Conservation (phyloP, 1,284 basidiomycete species). For the Cutaneotrichosporon cavernicola region DNA sequence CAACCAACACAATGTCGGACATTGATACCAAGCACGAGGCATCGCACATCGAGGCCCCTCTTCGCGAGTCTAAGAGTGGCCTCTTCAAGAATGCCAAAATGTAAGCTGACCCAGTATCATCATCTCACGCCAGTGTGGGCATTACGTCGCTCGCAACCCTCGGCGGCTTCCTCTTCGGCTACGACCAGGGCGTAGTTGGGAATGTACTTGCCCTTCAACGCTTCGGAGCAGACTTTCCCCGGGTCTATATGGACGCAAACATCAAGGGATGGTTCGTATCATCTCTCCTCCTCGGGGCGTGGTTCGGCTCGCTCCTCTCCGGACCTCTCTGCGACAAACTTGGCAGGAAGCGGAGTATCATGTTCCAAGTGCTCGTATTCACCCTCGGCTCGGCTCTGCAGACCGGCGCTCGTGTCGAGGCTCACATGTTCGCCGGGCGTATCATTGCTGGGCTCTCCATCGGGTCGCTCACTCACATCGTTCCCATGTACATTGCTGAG, state of each 20-base stretch:
- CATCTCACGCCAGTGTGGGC: constrained; percentile 9
- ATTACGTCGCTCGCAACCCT: constrained; percentile 16
- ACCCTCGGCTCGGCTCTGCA: constrained; percentile 58
- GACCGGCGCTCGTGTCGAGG: constrained; percentile 55
- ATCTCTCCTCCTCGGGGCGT: constrained; percentile 27
- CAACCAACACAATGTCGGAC: constrained; percentile 7
- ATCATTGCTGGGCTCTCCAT: constrained; percentile 15
- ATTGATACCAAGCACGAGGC: background rate
- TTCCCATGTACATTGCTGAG: constrained; percentile 47
- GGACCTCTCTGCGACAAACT: constrained; percentile 32
- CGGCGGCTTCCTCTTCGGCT: constrained; percentile 24
- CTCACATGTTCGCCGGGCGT: constrained; percentile 9
- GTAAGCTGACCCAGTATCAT: background rate
- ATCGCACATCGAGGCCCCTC: background rate
- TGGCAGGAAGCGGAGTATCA: constrained; percentile 28
- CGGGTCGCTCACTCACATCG: constrained; percentile 25
- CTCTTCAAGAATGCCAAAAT: constrained; percentile 10
- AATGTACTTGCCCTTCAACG: constrained; percentile 24
- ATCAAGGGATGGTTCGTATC: constrained; percentile 28
- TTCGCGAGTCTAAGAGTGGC: background rate
- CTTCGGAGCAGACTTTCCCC: constrained; percentile 26
- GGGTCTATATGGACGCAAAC: constrained; percentile 13
- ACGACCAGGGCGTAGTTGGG: constrained; percentile 26
- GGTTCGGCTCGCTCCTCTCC: constrained; percentile 27
- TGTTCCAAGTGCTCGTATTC: constrained; percentile 43